phyloP scores from a whole-genome alignment of 495 filamentous ascomycete genomes.

The Cairneyella variabilis region DNA sequence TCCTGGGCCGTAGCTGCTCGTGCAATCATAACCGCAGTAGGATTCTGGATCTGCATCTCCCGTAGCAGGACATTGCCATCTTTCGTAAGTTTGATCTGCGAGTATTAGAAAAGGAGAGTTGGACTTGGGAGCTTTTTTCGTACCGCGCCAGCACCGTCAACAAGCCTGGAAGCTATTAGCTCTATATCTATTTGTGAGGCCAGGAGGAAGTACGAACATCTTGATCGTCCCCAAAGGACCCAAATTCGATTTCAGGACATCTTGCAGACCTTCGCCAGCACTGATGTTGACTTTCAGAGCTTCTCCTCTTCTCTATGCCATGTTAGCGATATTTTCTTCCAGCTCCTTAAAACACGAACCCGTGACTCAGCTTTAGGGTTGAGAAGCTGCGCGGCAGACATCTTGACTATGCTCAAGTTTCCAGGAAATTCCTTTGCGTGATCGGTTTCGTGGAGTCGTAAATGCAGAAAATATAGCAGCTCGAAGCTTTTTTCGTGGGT shows the following conservation, averaged over 20 bases:
- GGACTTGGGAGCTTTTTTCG: constrained; percentile 28
- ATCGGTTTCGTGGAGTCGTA: background rate
- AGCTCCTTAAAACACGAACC: constrained; percentile 47
- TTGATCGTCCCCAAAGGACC: constrained; percentile 94
- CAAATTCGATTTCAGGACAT: constrained; percentile 95
- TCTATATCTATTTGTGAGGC: background rate
- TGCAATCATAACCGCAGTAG: constrained; percentile 97
- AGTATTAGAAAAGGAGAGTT: constrained; percentile 8
- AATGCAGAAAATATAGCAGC: constrained; percentile 2
- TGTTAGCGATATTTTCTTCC: constrained; percentile 22
- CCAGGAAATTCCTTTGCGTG: background rate
- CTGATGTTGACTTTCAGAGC: constrained; percentile 94
- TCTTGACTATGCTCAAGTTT: constrained; percentile 32
- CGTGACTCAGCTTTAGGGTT: constrained; percentile 98
- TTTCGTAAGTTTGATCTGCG: constrained; percentile 96
- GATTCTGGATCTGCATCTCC: constrained; percentile 96
- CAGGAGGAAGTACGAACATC: constrained; percentile 57
- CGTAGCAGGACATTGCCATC: constrained; percentile 93
- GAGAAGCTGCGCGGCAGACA: constrained; percentile 92
- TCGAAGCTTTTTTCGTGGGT: constrained; percentile 15
- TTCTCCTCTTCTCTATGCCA: constrained; percentile 79
- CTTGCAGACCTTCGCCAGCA: constrained; percentile 89
- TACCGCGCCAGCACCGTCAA: constrained; percentile 92
- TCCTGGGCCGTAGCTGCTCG: constrained; percentile 96
- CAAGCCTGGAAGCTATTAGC: constrained; percentile 57